Percentiles rank a stretch among this genome's conserved stretches.
phyloP scores from a whole-genome alignment of 495 filamentous ascomycete species.

The Lasiosphaeris hirsuta region DNA sequence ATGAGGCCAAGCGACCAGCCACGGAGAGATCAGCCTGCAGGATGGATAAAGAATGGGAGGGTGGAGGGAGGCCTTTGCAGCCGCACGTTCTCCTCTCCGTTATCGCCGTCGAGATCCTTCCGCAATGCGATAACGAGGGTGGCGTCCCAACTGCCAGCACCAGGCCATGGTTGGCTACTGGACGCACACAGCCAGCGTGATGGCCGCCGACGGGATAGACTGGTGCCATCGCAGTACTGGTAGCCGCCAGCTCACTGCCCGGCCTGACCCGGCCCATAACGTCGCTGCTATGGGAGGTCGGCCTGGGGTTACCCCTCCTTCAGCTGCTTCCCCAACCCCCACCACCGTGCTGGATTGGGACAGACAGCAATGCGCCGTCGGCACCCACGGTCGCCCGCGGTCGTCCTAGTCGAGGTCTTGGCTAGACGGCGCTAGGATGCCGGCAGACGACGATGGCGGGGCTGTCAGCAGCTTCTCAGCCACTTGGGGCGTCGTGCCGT shows the following conservation, averaged over 20 bases:
- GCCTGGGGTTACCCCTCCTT: constrained; percentile 11
- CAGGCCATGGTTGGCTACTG: background rate
- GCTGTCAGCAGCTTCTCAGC: constrained; percentile 6
- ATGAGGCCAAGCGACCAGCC: background rate
- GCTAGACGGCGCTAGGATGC: constrained; percentile 7
- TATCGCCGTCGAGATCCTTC: background rate
- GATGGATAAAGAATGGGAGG: constrained; percentile 2
- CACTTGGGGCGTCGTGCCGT: constrained; percentile 9
- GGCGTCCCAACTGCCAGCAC: background rate
- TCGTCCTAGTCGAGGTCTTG: background rate
- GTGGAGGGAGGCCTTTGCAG: background rate
- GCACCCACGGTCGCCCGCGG: background rate
- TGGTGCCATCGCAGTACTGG: background rate
- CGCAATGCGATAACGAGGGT: constrained; percentile 1
- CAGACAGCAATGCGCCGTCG: background rate
- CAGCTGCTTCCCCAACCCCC: constrained; percentile 1
- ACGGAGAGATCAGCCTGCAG: constrained; percentile 16
- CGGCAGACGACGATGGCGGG: constrained; percentile 10
- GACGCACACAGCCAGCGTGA: background rate
- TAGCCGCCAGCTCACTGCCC: background rate
- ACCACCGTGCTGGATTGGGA: constrained; percentile 3
- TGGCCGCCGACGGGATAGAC: constrained; percentile 1
- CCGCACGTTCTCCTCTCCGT: background rate
- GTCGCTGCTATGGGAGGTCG: background rate
- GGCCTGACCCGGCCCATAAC: background rate